Base-by-base conservation (phyloP, 164 flowering plant genomes). In the Liquidambar formosana region DNA sequence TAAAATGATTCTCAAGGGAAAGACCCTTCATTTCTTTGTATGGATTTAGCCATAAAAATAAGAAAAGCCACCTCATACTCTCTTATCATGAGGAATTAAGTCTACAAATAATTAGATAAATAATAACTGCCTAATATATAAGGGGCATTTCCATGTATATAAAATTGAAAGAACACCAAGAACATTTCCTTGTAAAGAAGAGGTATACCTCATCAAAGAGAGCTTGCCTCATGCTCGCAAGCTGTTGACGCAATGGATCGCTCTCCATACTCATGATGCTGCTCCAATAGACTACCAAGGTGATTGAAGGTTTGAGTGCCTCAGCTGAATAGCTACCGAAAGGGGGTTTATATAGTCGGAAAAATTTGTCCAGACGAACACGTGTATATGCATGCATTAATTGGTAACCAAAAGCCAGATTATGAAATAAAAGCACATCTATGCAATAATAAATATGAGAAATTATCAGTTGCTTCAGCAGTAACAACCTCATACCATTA, bases 151-250 rank as follows among this genome's bases (percentile, higher is more conserved):
- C 19, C 38, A 61, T 28, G 10, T 15, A 49, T 6, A 21, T 10
- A 28, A 10, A 38, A 65, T 21, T 21, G n/a, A 46, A n/a, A 15
- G 48, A 22, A 64, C 33, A 1, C 14, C 52, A 61, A 45, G 8
- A 57, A 23, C 60, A 57, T 23, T 23, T 23, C 10, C 43, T 13
- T 13, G 18, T 15, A 38, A 44, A 47, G 26, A 15, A 59, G 15
- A 72, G 59, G 41, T 16, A 63, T 54, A 76, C 79, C 72, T 76
- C 75, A 28, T 64, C 69, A 23, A 71, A 68, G 27, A 76, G 45
- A 23, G 72, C 63, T 64, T 64, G 66, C 52, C 63, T 72, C 70
- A 71, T 67, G 45, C 8, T 25, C 2, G 66, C 63, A 61, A 76
- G 27, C 27, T 72, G 72, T 52, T 68, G 62, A 3, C 10, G 69